Evolutionary conservation across 768 basidiomycete genomes (phyloP), one percentile per base, ranked within the genome.

Genomic region (Amanita jacksonii): DNA sequence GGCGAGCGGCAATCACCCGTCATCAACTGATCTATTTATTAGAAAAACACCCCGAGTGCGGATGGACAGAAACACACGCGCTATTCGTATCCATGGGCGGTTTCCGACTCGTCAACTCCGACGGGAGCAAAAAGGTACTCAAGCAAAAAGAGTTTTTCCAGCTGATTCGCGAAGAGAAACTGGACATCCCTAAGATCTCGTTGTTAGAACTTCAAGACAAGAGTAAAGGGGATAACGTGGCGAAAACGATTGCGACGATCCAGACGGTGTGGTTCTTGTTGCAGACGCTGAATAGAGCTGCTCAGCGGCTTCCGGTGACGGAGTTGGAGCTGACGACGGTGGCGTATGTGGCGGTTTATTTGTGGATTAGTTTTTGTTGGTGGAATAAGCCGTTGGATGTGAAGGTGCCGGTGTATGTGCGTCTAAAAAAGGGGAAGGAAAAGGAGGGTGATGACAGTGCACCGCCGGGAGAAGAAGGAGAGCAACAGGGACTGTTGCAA

Each of bases 41-140:
- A 41, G 40, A 19, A n/a, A 7, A 22, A n/a, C 16, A 41, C 32
- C 40, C 40, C 7, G 23, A 19, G 10, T 23, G 27, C 10, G 16
- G 23, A 3, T 44, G 43, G 43, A 44, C 43, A 22, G 34, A 44
- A 20, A 44, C 34, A 2, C 43, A 44, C 25, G 33, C 34, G 5
- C 43, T 33, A 16, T 32, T 44, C 10, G 31, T 24, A 16, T 16
- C 23, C 9, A 36, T 36, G 33, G 33, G 33, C 4, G 43, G 43
- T 15, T 36, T 44, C 8, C 16, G 28, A 5, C 18, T 41, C 1
- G 16, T 41, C 4, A 3, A 19, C 7, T 4, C 24, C 15, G 30
- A 41, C 6, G 40, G 40, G 6, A 6, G 7, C 27, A 28, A 12
- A 12, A 28, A 28, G 27, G 6, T 4, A 4, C 27, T 40, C n/a